Evolutionary conservation across 2,329 filamentous ascomycete species (phyloP).

Genomic region (Curvularia hawaiiensis): DNA sequence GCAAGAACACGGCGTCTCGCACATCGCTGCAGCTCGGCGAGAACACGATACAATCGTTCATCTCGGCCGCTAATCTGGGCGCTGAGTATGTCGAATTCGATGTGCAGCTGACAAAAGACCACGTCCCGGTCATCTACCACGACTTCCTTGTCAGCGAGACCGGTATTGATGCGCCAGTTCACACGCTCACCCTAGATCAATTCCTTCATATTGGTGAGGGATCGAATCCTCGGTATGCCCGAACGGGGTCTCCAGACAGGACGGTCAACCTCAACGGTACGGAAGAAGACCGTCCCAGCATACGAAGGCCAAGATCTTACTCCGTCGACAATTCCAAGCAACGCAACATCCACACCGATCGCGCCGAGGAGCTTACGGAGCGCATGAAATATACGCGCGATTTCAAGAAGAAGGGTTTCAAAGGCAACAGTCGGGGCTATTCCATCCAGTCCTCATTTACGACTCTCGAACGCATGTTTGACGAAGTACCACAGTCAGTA

Average conservation of each 20-base stretch:
- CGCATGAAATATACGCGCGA: conserved; percentile 97
- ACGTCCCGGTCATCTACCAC: conserved; percentile 97
- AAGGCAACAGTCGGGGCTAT: conserved; percentile 90
- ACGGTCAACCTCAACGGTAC: conserved; percentile 15
- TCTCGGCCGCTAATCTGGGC: conserved; percentile 91
- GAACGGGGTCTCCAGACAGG: conserved; percentile 53
- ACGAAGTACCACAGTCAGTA: conserved; percentile 76
- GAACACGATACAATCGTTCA: conserved; percentile 95
- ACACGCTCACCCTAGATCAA: conserved; percentile 92
- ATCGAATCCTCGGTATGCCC: conserved; percentile 53
- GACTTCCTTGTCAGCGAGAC: conserved; percentile 98
- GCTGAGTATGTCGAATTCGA: conserved; percentile 78
- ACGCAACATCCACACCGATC: conserved; percentile 48
- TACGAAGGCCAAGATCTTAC: conserved; percentile 59
- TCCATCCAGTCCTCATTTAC: conserved; percentile 97
- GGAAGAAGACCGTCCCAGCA: conserved; percentile 26
- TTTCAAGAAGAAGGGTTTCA: conserved; percentile 93
- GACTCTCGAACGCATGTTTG: conserved; percentile 91
- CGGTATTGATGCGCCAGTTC: conserved; percentile 94
- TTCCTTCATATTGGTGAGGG: conserved; percentile 84
- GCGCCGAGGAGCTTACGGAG: conserved; percentile 67
- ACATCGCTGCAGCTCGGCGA: conserved; percentile 93
- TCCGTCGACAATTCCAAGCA: conserved; percentile 60
- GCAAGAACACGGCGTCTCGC: conserved; percentile 85
- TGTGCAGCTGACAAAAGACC: conserved; percentile 97